Conservation (phyloP, 148 eudicot genomes). For the Tetragonia tetragonoides region DNA sequence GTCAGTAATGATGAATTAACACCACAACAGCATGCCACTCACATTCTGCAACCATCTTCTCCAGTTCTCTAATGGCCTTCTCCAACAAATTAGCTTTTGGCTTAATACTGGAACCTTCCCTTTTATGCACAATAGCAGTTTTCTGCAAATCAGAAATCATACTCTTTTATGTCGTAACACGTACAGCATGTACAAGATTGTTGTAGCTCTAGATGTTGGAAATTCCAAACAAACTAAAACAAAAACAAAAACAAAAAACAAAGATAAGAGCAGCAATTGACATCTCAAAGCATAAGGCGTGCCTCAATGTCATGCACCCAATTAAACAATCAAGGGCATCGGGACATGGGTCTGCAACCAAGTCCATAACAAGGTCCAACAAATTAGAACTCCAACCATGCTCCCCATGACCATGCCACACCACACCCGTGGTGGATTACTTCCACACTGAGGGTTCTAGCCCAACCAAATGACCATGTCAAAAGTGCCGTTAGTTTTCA, state of each 20-base stretch:
- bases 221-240: background rate
- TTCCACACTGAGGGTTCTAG: too few species aligned
- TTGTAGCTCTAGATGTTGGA: background rate
- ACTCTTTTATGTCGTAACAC: background rate
- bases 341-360: too few species aligned
- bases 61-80: slow-evolving; percentile 84
- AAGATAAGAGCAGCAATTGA: background rate
- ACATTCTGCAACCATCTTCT: slow-evolving; percentile 96
- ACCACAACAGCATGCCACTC: slow-evolving; percentile 28
- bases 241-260: background rate
- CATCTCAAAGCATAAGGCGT: too few species aligned
- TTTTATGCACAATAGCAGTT: slow-evolving; percentile 45
- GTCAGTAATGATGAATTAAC: slow-evolving; percentile 10
- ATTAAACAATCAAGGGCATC: too few species aligned
- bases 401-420: too few species aligned
- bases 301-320: too few species aligned
- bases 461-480: too few species aligned
- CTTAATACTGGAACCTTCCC: slow-evolving; percentile 69
- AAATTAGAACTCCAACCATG: too few species aligned
- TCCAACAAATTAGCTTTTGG: slow-evolving; percentile 72
- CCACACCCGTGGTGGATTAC: too few species aligned
- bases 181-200: background rate
- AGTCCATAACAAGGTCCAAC: too few species aligned
- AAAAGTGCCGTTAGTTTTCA: too few species aligned
- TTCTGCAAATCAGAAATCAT: slow-evolving; percentile 43